A percentile compares a stretch with the other conserved stretches of the same genome.
These are phyloP conservation scores for Streptanthus diversifolius DNA, from an alignment of 345 rosid genomes.

Conservation along the genomic window DNA sequence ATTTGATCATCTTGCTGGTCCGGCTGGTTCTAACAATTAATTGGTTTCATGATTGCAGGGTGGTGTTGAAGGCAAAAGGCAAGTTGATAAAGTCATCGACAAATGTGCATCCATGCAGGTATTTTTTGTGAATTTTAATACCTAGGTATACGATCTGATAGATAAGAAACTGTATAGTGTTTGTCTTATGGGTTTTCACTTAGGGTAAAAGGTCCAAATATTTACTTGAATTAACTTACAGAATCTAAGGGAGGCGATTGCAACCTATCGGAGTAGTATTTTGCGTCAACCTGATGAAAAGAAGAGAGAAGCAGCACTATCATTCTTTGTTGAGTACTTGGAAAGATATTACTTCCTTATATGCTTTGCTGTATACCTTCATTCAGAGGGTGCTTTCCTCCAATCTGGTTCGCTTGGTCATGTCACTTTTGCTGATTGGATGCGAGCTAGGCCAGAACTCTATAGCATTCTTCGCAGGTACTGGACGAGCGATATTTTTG, in stretches of 20 bases:
- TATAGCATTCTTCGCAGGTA: slow-evolving; percentile 96
- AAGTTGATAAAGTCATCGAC: slow-evolving; percentile 96
- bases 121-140: slow-evolving; percentile 15
- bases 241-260: slow-evolving; percentile 97
- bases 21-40: slow-evolving; percentile 28
- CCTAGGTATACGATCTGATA: slow-evolving; percentile 2
- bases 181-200: slow-evolving; percentile 11
- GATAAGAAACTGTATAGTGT: neutral
- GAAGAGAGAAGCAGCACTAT: slow-evolving; percentile 95
- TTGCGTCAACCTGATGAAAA: slow-evolving; percentile 94
- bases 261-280: slow-evolving; percentile 81
- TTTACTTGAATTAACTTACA: slow-evolving; percentile 41
- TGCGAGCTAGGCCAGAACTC: slow-evolving; percentile 97
- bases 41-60: slow-evolving; percentile 51
- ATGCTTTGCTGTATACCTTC: slow-evolving; percentile 93
- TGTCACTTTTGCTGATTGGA: slow-evolving; percentile 95
- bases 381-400: slow-evolving; percentile 86
- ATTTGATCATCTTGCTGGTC: slow-evolving; percentile 20
- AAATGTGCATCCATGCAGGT: slow-evolving; percentile 99
- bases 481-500: neutral
- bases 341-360: slow-evolving; percentile 98
- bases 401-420: slow-evolving; percentile 66
- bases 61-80: slow-evolving; percentile 96
- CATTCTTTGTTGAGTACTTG: slow-evolving; percentile 92
- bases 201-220: slow-evolving; percentile 20